These are phyloP conservation scores for Rhodotorula sp. DNA, from an alignment of 1,284 basidiomycete species.

Conservation along the genomic window DNA sequence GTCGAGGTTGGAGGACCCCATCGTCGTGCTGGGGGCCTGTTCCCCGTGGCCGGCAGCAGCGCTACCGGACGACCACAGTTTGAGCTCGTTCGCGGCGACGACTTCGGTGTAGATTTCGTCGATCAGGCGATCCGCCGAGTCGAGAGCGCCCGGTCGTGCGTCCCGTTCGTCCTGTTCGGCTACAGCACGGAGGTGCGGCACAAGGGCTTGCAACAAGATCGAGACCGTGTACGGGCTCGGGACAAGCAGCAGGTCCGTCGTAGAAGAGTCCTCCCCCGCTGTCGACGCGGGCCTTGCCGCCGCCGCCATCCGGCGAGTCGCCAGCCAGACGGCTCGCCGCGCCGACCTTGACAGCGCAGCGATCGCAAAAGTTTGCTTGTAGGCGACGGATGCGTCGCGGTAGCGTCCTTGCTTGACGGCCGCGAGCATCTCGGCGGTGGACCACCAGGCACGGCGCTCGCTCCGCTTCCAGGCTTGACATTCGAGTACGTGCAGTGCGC, in stretches of 20 bases:
- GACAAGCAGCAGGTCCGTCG: neutral
- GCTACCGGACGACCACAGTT: neutral
- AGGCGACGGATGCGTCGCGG: constrained; percentile 3
- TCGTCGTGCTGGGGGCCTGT: neutral
- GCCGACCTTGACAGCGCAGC: neutral
- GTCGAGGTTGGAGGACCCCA: neutral
- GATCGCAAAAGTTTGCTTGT: constrained; percentile 4
- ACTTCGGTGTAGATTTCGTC: constrained; percentile 1
- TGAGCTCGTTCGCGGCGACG: neutral
- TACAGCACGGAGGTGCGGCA: neutral
- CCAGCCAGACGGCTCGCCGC: neutral
- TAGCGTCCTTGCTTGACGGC: neutral
- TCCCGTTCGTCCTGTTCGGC: neutral
- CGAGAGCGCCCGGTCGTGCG: neutral
- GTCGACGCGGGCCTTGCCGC: no score
- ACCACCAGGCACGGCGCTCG: neutral
- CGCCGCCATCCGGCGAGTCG: neutral
- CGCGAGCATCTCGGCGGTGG: neutral
- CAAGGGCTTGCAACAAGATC: constrained; percentile 20
- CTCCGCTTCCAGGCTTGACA: neutral
- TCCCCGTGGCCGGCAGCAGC: neutral
- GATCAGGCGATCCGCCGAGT: neutral
- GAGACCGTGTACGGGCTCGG: constrained; percentile 15
- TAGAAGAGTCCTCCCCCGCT: neutral
- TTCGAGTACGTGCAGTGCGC: neutral